Evolutionary conservation across 306 rosid genomes (phyloP).

Genomic region (Vigna trinervia): DNA sequence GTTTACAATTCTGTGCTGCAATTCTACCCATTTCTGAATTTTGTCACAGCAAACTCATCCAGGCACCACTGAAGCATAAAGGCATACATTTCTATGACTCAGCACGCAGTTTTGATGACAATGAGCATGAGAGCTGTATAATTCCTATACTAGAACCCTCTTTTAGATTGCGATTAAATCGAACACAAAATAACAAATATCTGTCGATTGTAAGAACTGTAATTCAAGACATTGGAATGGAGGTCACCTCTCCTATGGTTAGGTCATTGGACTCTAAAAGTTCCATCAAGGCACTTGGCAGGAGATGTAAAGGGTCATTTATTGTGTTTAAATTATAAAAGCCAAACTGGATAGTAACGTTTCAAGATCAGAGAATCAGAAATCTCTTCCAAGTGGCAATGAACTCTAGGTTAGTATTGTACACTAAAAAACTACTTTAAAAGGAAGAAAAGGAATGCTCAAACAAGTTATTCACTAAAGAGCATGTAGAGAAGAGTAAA

Average conservation of each 20-base stretch:
- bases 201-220: constrained; percentile 16
- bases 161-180: constrained; percentile 5
- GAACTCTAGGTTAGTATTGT: background rate
- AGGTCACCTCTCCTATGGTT: constrained; percentile 1
- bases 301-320: constrained; percentile 7
- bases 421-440: constrained; percentile 26
- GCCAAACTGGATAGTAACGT: background rate
- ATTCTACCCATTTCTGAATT: background rate
- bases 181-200: constrained; percentile 17
- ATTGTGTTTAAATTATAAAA: background rate
- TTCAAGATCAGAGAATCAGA: constrained; percentile 29
- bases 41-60: background rate
- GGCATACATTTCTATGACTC: too few species aligned
- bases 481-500: constrained; percentile 2
- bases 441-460: constrained; percentile 36
- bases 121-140: constrained; percentile 9
- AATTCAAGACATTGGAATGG: constrained; percentile 1
- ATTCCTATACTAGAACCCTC: constrained; percentile 30
- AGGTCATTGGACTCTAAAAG: background rate
- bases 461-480: constrained; percentile 14
- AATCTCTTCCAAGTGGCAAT: constrained; percentile 2
- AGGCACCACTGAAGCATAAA: background rate
- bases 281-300: constrained; percentile 10
- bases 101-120: background rate
- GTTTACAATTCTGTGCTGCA: background rate